These are phyloP conservation scores for Acaromyces ingoldii DNA, from an alignment of 1,284 basidiomycete species.

Conservation along the genomic window DNA sequence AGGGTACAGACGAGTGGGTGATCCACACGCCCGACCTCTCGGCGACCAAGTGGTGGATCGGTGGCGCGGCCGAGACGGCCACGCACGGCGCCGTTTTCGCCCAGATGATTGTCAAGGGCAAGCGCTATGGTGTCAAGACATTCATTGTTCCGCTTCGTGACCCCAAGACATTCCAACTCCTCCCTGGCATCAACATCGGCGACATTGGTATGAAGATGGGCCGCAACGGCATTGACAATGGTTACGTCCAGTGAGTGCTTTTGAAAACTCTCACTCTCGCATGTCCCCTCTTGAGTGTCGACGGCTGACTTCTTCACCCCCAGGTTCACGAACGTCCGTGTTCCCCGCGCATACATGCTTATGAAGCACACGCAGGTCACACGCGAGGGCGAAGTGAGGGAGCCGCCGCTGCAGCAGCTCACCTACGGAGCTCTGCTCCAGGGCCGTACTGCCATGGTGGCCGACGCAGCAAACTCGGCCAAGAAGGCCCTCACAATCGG, in stretches of 20 bases:
- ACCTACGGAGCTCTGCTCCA: conserved; percentile 60
- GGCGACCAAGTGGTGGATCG: conserved; percentile 55
- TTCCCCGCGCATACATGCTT: conserved; percentile 60
- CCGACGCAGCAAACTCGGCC: conserved; percentile 57
- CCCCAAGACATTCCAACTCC: conserved; percentile 53
- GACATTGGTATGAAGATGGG: conserved; percentile 63
- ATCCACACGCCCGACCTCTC: conserved; percentile 56
- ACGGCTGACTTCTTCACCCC: neutral
- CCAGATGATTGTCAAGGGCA: conserved; percentile 58
- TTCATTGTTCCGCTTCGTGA: conserved; percentile 59
- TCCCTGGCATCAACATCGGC: conserved; percentile 58
- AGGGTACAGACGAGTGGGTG: conserved; percentile 57
- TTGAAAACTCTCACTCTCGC: too few species aligned
- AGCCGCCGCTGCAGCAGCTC: conserved; percentile 59
- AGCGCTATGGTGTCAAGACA: conserved; percentile 59
- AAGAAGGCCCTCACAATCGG: conserved; percentile 59
- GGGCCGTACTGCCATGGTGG: conserved; percentile 59
- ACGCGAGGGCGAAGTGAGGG: conserved; percentile 54
- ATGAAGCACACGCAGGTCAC: conserved; percentile 61
- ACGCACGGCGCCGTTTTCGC: conserved; percentile 61
- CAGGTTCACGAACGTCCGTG: conserved; percentile 58
- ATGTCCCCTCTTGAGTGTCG: neutral
- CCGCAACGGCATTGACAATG: conserved; percentile 57
- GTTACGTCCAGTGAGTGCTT: conserved; percentile 43
- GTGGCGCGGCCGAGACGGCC: conserved; percentile 59